Percentiles rank a stretch among this genome's conserved stretches.
Conservation (phyloP, 2,329 filamentous ascomycete genomes). For the Lasiodiplodia gonubiensis region DNA sequence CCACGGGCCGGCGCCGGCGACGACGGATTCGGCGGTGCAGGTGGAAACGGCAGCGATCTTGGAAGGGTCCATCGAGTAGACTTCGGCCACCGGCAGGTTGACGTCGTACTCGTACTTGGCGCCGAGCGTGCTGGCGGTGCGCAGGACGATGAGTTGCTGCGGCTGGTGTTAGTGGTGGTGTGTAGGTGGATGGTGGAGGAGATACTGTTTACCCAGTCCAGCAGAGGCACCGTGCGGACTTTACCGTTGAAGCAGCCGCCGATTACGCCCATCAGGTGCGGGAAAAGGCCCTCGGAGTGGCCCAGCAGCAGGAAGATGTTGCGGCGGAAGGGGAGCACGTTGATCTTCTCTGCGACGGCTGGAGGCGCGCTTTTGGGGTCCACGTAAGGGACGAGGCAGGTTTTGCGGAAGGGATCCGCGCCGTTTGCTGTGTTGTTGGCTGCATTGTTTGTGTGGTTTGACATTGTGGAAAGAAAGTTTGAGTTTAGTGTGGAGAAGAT, state of each 20-base stretch:
- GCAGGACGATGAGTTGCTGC: slow-evolving; percentile 34
- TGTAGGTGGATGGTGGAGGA: neutral
- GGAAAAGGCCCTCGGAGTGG: slow-evolving; percentile 5
- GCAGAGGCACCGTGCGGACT: slow-evolving; percentile 4
- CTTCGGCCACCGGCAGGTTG: slow-evolving; percentile 34
- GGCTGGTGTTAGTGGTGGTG: neutral
- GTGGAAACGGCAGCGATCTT: slow-evolving; percentile 6
- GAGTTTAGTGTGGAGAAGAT: too few species aligned
- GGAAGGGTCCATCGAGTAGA: slow-evolving; percentile 1
- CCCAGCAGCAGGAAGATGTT: slow-evolving; percentile 24
- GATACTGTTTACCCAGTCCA: slow-evolving; percentile 28
- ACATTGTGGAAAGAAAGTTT: too few species aligned
- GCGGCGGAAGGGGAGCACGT: slow-evolving; percentile 21
- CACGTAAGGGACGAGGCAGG: slow-evolving; percentile 13
- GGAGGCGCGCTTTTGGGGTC: slow-evolving; percentile 1
- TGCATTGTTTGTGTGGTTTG: too few species aligned
- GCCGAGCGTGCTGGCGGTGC: slow-evolving; percentile 33
- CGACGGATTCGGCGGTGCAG: neutral
- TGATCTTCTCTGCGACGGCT: slow-evolving; percentile 8
- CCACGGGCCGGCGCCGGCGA: neutral
- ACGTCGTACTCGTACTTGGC: slow-evolving; percentile 37
- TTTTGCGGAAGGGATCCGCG: slow-evolving; percentile 12
- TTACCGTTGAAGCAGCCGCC: slow-evolving; percentile 15
- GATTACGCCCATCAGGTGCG: slow-evolving; percentile 20
- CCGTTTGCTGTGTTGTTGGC: too few species aligned